phyloP scores from a whole-genome alignment of 371 early-diverging fungal species.

The Quaeritorhiza haematococci region DNA sequence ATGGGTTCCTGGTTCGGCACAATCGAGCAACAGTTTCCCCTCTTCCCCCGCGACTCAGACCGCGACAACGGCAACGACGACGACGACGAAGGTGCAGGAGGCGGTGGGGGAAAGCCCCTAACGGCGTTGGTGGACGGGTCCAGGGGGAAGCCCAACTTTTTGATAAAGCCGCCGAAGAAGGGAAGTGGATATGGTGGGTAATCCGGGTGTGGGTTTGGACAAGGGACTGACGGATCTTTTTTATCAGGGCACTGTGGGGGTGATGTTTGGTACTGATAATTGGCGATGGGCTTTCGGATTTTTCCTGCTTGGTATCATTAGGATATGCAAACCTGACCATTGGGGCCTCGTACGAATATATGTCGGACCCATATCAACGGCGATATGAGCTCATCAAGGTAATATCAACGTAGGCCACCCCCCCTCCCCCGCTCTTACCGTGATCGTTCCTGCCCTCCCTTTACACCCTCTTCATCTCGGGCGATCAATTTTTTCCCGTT shows the following conservation, averaged over 20 bases:
- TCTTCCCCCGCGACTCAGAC: constrained; percentile 17
- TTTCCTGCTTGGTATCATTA: no score
- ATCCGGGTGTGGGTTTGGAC: not conserved
- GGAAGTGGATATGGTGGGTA: constrained; percentile 40
- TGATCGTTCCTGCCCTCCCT: no score
- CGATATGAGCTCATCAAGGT: not conserved
- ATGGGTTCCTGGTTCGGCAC: constrained; percentile 38
- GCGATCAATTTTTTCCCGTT: no score
- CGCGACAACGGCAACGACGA: constrained; percentile 12
- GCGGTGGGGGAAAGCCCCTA: no score
- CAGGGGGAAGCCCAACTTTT: constrained; percentile 37
- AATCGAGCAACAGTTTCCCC: constrained; percentile 43
- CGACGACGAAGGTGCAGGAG: constrained; percentile 15
- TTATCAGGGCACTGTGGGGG: not conserved
- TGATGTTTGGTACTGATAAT: not conserved
- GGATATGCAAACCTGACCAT: constrained; percentile 41
- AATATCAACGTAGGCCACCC: not conserved
- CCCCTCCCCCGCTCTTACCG: no score
- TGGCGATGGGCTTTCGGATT: not conserved
- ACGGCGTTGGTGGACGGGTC: no score
- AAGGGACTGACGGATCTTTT: not conserved
- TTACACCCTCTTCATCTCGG: no score
- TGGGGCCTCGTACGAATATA: constrained; percentile 34
- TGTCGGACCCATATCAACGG: constrained; percentile 33
- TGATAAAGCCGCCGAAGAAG: constrained; percentile 37